phyloP scores from a whole-genome alignment of 108 stramenopile species.

The Cyclotella baltica region DNA sequence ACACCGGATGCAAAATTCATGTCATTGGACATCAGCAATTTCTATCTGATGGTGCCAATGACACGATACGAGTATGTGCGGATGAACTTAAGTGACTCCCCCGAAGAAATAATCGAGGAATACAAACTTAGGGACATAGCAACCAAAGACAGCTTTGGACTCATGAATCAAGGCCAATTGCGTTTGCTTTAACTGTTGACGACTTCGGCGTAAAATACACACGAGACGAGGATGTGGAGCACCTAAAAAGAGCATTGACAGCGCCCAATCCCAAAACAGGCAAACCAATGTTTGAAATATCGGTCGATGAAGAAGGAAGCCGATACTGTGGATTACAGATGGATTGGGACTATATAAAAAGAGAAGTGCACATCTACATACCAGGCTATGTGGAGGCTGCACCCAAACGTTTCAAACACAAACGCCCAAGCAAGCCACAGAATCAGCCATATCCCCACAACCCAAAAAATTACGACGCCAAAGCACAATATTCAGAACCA shows the following conservation, averaged over 20 bases:
- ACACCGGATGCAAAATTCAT: conserved; percentile 45
- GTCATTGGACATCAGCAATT: conserved; percentile 55
- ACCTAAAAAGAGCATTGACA: conserved; percentile 17
- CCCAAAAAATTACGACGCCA: conserved; percentile 31
- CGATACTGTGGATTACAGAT: conserved; percentile 42
- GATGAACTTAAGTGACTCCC: conserved; percentile 11
- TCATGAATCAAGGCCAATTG: conserved; percentile 6
- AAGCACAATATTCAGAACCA: conserved; percentile 43
- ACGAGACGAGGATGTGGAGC: conserved; percentile 26
- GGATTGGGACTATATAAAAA: conserved; percentile 55
- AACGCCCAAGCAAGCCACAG: conserved; percentile 29
- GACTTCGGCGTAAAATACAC: conserved; percentile 49
- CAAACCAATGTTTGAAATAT: conserved; percentile 20
- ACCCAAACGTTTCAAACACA: conserved; percentile 45
- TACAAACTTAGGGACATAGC: conserved; percentile 35
- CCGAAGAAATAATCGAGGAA: conserved; percentile 39
- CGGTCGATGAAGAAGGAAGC: conserved; percentile 22
- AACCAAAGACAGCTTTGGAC: conserved; percentile 5
- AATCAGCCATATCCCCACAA: conserved; percentile 39
- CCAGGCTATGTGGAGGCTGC: conserved; percentile 22
- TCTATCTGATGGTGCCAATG: conserved; percentile 54
- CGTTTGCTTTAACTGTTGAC: conserved; percentile 55
- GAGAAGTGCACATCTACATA: conserved; percentile 49
- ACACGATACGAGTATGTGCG: conserved; percentile 8
- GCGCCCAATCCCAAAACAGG: conserved; percentile 23